Base-by-base conservation (phyloP, 2,329 filamentous ascomycete genomes). In the Nakataea oryzae region DNA sequence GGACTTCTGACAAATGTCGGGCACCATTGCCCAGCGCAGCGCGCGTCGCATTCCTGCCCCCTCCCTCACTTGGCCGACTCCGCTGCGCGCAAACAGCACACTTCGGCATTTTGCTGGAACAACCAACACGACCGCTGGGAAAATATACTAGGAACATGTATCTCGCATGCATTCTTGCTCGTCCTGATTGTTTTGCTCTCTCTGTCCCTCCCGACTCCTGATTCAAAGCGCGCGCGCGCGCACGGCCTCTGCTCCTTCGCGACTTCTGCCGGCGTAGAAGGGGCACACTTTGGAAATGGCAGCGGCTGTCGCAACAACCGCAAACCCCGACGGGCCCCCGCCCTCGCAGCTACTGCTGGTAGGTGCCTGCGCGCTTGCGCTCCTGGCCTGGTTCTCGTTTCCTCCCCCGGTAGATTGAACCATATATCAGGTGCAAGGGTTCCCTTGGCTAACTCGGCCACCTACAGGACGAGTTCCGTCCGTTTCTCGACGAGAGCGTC, bases 401-500 rank as follows among this genome's bases (percentile, higher is more conserved):
- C n/a, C n/a, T n/a, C n/a, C n/a, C n/a, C n/a, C n/a, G n/a, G n/a
- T n/a, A n/a, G n/a, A n/a, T n/a, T n/a, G n/a, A n/a, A n/a, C n/a
- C n/a, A n/a, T n/a, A n/a, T n/a, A n/a, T n/a, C n/a, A n/a, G n/a
- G n/a, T n/a, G n/a, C n/a, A n/a, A n/a, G n/a, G n/a, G n/a, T n/a
- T n/a, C n/a, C n/a, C n/a, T n/a, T n/a, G n/a, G n/a, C n/a, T 28
- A 30, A 29, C 29, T 28, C 21, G 26, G 14, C 55, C 26, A 9
- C 21, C 28, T 5, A 17, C 41, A 93, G 86, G 81, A 86, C 64
- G 84, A 88, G 66, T 93, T 91, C 70, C 87, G 86, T 70, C 83
- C 88, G 28, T 82, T 87, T 24, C 74, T 97, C 54, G 93, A 97
- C 67, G 84, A 91, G 66, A 83, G 90, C 0, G 81, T 93, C 14